Evolutionary conservation across 2,329 filamentous ascomycete genomes (phyloP), one percentile per base, ranked within the genome.

Genomic region (Aspergillus pseudoterreus): DNA sequence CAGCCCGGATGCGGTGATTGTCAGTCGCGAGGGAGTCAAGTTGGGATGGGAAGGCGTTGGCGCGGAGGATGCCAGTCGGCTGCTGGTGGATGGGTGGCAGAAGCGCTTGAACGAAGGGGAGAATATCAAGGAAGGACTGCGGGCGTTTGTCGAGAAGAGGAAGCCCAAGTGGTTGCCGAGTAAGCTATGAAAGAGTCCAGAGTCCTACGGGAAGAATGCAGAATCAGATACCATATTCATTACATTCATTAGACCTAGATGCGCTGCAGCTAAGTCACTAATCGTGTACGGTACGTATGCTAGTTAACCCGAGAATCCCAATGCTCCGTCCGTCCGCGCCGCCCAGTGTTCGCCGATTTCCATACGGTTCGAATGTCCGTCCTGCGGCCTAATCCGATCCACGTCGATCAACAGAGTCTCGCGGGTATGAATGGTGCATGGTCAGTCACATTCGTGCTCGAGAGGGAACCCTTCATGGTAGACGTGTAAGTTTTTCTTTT

Each of bases 111-210:
- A 85, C 55, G 78, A 75, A 2, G 86, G 83, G 0, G 84, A 87
- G 59, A 92, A 92, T 69, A 84, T 90, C 71, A 81, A 79, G 50
- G 88, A 92, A 71, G 89, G 88, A 0, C 75, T 92, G 17, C 75
- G 68, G 70, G 88, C 87, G 54, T 92, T 92, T 74, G 84, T 88
- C 15, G 87, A 91, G 77, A 90, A 85, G 78, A 77, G 86, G 63
- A 79, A 81, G 71, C 82, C 87, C 1, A 75, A 75, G 35, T 92
- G 87, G 87, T 60, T 59, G 51, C 58, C 66, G 49, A 73, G 69
- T 55, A 74, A 73, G 57, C 52, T 74, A 53, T 74, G 4, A 22
- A 30, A 22, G 22, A 22, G 22, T 22, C 22, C 5, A 6, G 3
- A 22, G 22, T 22, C 22, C 27, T 30, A 30, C 27, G 43, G 33